Conservation (phyloP, 2,329 filamentous ascomycete species). For the Leptographium flavum region DNA sequence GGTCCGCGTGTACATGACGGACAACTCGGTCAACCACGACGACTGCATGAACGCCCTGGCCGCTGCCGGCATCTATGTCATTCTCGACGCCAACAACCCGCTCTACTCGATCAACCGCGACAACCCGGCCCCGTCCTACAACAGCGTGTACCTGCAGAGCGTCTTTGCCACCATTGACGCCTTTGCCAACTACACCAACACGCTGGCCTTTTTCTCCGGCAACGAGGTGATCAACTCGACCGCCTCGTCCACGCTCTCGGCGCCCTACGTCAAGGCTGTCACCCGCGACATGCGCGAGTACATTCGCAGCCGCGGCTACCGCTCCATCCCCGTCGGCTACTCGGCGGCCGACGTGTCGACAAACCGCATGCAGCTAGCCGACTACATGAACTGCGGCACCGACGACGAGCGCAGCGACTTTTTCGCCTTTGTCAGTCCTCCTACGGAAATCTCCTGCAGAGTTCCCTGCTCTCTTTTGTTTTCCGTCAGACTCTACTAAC, state of each 20-base stretch:
- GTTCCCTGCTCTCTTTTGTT: no score
- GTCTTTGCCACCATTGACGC: constrained; percentile 80
- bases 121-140: constrained; percentile 65
- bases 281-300: constrained; percentile 66
- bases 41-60: constrained; percentile 71
- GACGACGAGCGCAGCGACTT: constrained; percentile 78
- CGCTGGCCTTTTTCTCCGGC: constrained; percentile 71
- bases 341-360: constrained; percentile 65
- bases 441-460: no score
- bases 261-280: constrained; percentile 64
- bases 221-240: constrained; percentile 67
- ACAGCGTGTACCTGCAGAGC: constrained; percentile 67
- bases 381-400: constrained; percentile 87
- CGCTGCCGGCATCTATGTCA: constrained; percentile 81
- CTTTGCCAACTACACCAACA: constrained; percentile 74
- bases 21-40: constrained; percentile 72
- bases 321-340: constrained; percentile 61
- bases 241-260: constrained; percentile 46
- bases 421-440: constrained; percentile 56
- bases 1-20: constrained; percentile 81
- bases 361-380: constrained; percentile 75
- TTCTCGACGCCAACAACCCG: constrained; percentile 82
- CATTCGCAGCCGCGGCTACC: constrained; percentile 46
- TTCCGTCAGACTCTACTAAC: no score
- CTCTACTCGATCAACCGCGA: constrained; percentile 75